Percentiles rank a stretch among this genome's conserved stretches.
Evolutionary conservation across 768 basidiomycete species (phyloP).

Genomic region (Paxillus involutus): DNA sequence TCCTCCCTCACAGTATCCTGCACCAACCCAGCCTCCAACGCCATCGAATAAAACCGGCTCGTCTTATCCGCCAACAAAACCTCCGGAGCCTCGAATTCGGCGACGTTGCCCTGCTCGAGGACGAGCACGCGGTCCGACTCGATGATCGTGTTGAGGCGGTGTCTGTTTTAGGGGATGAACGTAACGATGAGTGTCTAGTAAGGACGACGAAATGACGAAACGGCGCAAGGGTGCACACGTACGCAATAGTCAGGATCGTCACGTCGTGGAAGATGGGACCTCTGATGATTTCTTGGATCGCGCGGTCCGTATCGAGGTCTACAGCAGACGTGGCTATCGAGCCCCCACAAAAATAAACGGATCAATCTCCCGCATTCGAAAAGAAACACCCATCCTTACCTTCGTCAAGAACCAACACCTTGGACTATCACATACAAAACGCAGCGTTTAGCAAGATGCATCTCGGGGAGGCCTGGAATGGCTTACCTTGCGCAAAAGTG

Average conservation of each 20-base stretch:
- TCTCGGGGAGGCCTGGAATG: background rate
- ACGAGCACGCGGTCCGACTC: conserved; percentile 82
- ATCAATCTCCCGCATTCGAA: background rate
- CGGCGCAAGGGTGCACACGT: conserved; percentile 37
- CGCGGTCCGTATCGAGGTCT: conserved; percentile 86
- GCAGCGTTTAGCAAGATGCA: background rate
- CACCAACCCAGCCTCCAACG: conserved; percentile 59
- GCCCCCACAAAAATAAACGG: background rate
- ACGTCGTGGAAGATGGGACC: conserved; percentile 75
- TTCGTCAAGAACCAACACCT: conserved; percentile 92
- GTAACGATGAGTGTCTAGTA: background rate
- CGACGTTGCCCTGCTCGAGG: conserved; percentile 76
- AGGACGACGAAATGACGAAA: background rate
- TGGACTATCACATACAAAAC: conserved; percentile 47
- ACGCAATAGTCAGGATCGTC: conserved; percentile 89
- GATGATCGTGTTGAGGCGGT: conserved; percentile 82
- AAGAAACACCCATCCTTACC: conserved; percentile 37
- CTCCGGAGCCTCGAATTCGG: conserved; percentile 78
- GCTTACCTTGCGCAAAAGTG: conserved; percentile 69
- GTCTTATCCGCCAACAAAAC: conserved; percentile 56
- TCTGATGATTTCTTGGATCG: conserved; percentile 85
- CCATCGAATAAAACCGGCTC: conserved; percentile 63
- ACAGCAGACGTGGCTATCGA: conserved; percentile 79
- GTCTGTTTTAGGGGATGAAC: conserved; percentile 40
- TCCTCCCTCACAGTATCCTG: background rate